Evolutionary conservation across 371 early-diverging fungal genomes (phyloP).

Genomic region (Mucor irregularis): DNA sequence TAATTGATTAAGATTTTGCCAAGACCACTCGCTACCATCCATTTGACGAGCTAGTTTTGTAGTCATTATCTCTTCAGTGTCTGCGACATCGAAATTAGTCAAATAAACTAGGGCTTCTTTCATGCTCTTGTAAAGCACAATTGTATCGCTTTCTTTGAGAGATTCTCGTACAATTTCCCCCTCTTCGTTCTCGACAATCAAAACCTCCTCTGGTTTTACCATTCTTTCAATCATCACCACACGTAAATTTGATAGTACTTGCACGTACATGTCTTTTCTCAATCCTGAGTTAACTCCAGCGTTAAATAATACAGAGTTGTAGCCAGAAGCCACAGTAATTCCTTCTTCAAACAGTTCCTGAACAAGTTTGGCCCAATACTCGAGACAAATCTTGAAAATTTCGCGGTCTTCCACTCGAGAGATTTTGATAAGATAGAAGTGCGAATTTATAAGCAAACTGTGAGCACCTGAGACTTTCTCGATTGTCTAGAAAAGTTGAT

Average conservation of each 20-base stretch:
- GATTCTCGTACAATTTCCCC: slow-evolving; percentile 99
- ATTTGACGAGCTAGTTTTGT: slow-evolving; percentile 88
- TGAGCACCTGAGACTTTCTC: slow-evolving; percentile 61
- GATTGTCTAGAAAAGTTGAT: slow-evolving; percentile 8
- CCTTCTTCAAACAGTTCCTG: slow-evolving; percentile 83
- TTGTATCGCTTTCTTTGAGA: slow-evolving; percentile 98
- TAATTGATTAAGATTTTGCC: slow-evolving; percentile 96
- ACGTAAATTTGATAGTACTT: slow-evolving; percentile 80
- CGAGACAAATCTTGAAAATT: slow-evolving; percentile 96
- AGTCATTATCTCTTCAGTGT: slow-evolving; percentile 95
- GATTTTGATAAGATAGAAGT: slow-evolving; percentile 87
- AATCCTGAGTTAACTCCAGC: neutral
- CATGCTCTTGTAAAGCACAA: slow-evolving; percentile 98
- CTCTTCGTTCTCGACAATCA: slow-evolving; percentile 99
- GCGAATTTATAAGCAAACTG: slow-evolving; percentile 76
- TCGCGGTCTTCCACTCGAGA: slow-evolving; percentile 94
- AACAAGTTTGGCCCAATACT: slow-evolving; percentile 94
- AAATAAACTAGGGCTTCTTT: slow-evolving; percentile 95
- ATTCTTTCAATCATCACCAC: slow-evolving; percentile 94
- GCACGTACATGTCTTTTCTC: slow-evolving; percentile 70
- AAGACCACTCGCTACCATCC: slow-evolving; percentile 93
- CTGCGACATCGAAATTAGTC: slow-evolving; percentile 91
- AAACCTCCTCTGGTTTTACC: slow-evolving; percentile 97
- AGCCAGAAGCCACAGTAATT: neutral
- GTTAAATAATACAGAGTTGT: slow-evolving; percentile 34